Conservation (phyloP, 192 early-diverging fungal species). For the Coemansia sp. region DNA sequence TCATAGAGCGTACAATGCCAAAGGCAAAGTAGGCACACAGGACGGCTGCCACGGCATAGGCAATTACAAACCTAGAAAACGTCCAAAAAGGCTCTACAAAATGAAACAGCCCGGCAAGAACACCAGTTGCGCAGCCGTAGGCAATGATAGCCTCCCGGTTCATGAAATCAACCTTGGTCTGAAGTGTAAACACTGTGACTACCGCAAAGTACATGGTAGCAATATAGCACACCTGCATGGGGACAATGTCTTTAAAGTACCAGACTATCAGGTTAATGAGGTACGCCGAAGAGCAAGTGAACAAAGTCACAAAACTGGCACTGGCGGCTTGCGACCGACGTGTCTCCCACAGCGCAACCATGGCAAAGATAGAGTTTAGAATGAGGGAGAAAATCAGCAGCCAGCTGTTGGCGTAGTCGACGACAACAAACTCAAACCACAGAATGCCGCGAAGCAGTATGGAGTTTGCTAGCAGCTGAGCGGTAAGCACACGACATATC, state of each 20-base stretch:
- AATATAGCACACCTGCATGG: constrained; percentile 1
- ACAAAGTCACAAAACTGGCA: not conserved
- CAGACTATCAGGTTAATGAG: not conserved
- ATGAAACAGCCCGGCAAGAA: not conserved
- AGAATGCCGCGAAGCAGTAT: not conserved
- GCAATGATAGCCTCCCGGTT: not conserved
- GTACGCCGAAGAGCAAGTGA: not conserved
- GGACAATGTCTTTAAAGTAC: not conserved
- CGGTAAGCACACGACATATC: not conserved
- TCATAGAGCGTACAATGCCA: not conserved
- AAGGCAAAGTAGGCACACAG: not conserved
- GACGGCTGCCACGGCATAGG: not conserved
- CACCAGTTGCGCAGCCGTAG: not conserved
- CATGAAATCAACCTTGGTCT: not conserved
- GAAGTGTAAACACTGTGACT: not conserved
- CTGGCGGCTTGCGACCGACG: constrained; percentile 1
- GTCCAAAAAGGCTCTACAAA: not conserved
- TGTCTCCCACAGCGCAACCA: not conserved
- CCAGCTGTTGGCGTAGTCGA: not conserved
- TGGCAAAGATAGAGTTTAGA: not conserved
- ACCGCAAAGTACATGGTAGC: not conserved
- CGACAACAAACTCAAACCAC: not conserved
- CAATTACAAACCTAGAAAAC: not conserved
- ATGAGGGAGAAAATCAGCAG: constrained; percentile 5
- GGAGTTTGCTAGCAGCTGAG: not conserved